Base-by-base conservation (phyloP, 176 grass and related monocot species). In the Olyra latifolia region DNA sequence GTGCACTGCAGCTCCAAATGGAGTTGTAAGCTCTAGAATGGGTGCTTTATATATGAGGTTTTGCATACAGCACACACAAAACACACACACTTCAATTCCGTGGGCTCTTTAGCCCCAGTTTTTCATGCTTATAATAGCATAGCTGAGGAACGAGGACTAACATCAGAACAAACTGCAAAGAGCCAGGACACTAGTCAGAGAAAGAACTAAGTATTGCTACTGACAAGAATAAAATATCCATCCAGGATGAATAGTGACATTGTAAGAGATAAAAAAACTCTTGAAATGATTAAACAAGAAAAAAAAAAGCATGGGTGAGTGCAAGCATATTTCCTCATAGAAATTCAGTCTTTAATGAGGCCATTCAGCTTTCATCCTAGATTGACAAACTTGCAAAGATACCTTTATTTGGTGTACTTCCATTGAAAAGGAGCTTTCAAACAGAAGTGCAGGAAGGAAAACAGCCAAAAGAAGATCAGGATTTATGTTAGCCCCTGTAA, bases 371-470 rank as follows among this genome's bases (percentile, higher is more conserved):
- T 7, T 44, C 3, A 55, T 19, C 50, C 30, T 8, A 81, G 6
- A 77, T 15, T 1, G 25, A 62, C 7, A 76, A 40, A 69, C 17
- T 48, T 11, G 71, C 20, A 25, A 8, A 39, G 20, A 19, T 89
- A 98, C 92, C 95, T 95, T 98, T 62, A 98, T 98, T 85, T 98
- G 95, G 71, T 98, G 95, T 70, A 98, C 49, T 76, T 98, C 92
- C 95, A 98, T 89, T 11, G 90, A 85, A 84, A 98, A 98, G 27
- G 95, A 93, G 57, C 95, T 98, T 72, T 98, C 95, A 77, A 98
- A 98, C 16, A 98, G 74, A 66, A 98, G 95, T 25, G 92, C 95
- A 30, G 95, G 92, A 71, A 95, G 90, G 72, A 98, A 98, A 35
- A 98, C 95, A 5, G 95, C 69, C 12, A 98, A 65, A 0, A 98